Evolutionary conservation across 306 rosid genomes (phyloP).

Genomic region (Trifolium repens): DNA sequence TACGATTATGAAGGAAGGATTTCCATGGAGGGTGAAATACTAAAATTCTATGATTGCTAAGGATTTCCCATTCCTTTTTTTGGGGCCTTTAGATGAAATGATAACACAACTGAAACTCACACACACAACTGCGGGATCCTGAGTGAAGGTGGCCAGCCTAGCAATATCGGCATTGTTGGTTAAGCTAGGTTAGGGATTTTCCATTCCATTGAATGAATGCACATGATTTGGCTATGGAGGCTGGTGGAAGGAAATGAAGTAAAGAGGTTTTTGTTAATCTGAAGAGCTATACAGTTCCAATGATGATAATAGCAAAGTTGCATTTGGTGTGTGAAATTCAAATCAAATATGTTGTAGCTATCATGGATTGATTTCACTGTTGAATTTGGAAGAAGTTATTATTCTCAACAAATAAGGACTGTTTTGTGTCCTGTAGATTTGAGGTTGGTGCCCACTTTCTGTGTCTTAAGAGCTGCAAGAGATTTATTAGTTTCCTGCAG

Average conservation of each 20-base stretch:
- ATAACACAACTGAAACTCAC: too few relatives aligned
- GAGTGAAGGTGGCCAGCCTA: too few relatives aligned
- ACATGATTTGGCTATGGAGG: slow-evolving; percentile 17
- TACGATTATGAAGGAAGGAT: neutral
- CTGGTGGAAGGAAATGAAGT: slow-evolving; percentile 10
- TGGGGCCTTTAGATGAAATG: too few relatives aligned
- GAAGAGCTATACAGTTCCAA: neutral
- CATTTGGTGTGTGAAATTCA: slow-evolving; percentile 25
- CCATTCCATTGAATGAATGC: neutral
- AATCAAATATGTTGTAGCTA: slow-evolving; percentile 1
- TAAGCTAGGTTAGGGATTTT: too few relatives aligned
- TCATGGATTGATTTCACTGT: neutral
- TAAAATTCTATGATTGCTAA: neutral
- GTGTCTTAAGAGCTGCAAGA: neutral
- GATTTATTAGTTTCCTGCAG: neutral
- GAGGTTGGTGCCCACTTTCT: slow-evolving; percentile 9
- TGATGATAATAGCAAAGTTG: neutral
- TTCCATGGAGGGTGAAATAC: slow-evolving; percentile 8
- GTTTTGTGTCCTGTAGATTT: neutral
- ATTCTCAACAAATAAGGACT: neutral
- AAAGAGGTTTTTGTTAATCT: neutral
- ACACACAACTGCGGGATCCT: too few relatives aligned
- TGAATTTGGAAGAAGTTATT: slow-evolving; percentile 25
- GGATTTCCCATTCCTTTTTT: neutral
- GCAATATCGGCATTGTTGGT: too few relatives aligned